Percentiles rank a stretch among this genome's conserved stretches.
Evolutionary conservation across 208 protist species (phyloP).

Genomic region (Leishmania tarentolae): DNA sequence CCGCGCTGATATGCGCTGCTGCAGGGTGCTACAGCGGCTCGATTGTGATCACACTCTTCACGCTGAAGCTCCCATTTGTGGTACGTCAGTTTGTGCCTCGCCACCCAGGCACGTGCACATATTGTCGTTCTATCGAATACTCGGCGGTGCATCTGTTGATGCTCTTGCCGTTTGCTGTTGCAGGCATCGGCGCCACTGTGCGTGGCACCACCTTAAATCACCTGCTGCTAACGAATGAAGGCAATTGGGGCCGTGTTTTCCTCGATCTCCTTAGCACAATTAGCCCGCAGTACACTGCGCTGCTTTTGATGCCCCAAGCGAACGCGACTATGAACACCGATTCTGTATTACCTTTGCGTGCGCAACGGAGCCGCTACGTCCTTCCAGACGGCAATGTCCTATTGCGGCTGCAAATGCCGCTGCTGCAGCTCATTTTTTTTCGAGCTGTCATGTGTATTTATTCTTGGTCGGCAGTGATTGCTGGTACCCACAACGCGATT

Average conservation of each 20-base stretch:
- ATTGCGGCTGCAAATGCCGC: constrained; percentile 31
- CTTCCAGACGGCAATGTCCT: constrained; percentile 15
- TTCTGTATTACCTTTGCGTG: constrained; percentile 9
- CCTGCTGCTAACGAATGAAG: constrained; percentile 36
- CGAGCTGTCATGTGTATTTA: constrained; percentile 48
- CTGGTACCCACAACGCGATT: constrained; percentile 71
- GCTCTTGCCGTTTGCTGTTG: constrained; percentile 56
- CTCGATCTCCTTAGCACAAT: constrained; percentile 56
- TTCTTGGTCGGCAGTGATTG: constrained; percentile 49
- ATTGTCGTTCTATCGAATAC: constrained; percentile 63
- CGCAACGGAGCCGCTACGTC: constrained; percentile 1
- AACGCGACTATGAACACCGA: neutral
- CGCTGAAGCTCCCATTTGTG: constrained; percentile 68
- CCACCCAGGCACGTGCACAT: constrained; percentile 69
- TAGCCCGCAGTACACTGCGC: constrained; percentile 46
- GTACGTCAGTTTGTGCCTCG: constrained; percentile 42
- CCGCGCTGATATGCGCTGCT: constrained; percentile 47
- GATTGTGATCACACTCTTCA: constrained; percentile 55
- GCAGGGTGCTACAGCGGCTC: constrained; percentile 42
- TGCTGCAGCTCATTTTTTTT: constrained; percentile 48
- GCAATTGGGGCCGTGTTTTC: constrained; percentile 68
- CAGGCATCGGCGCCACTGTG: constrained; percentile 56
- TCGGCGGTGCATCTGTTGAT: constrained; percentile 53
- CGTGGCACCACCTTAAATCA: constrained; percentile 36
- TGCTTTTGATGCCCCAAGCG: constrained; percentile 1